phyloP scores from a whole-genome alignment of 2,329 filamentous ascomycete species.

The Clonostachys sp. region DNA sequence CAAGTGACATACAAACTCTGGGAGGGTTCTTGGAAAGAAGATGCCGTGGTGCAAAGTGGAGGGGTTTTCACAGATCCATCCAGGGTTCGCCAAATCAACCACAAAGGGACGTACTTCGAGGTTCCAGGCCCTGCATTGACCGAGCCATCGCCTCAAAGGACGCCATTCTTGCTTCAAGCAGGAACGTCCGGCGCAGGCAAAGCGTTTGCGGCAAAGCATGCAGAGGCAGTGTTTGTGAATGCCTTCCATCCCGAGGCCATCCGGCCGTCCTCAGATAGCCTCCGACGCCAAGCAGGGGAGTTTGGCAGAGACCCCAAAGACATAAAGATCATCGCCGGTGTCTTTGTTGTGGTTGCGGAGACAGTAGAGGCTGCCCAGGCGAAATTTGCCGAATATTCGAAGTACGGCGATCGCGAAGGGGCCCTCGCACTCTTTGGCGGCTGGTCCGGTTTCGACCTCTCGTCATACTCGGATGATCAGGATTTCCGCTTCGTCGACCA shows the following conservation, averaged over 20 bases:
- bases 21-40: constrained; percentile 21
- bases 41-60: constrained; percentile 15
- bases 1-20: constrained; percentile 57
- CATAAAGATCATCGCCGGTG: constrained; percentile 36
- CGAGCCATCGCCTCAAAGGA: constrained; percentile 38
- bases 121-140: constrained; percentile 35
- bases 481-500: constrained; percentile 35
- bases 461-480: constrained; percentile 32
- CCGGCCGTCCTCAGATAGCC: constrained; percentile 30
- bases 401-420: constrained; percentile 37
- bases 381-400: constrained; percentile 31
- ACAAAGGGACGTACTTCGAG: constrained; percentile 13
- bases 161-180: constrained; percentile 40
- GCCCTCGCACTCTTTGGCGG: constrained; percentile 38
- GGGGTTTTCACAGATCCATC: constrained; percentile 23
- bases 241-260: constrained; percentile 36
- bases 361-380: constrained; percentile 35
- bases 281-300: constrained; percentile 27
- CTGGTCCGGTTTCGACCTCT: constrained; percentile 38
- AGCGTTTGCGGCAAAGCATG: constrained; percentile 25
- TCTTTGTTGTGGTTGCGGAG: constrained; percentile 34
- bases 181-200: constrained; percentile 38
- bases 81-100: constrained; percentile 27
- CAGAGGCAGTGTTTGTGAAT: constrained; percentile 33
- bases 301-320: constrained; percentile 28